Percentiles rank a stretch among this genome's conserved stretches.
Conservation (phyloP, 2,329 filamentous ascomycete species). For the Diaporthe sp. region DNA sequence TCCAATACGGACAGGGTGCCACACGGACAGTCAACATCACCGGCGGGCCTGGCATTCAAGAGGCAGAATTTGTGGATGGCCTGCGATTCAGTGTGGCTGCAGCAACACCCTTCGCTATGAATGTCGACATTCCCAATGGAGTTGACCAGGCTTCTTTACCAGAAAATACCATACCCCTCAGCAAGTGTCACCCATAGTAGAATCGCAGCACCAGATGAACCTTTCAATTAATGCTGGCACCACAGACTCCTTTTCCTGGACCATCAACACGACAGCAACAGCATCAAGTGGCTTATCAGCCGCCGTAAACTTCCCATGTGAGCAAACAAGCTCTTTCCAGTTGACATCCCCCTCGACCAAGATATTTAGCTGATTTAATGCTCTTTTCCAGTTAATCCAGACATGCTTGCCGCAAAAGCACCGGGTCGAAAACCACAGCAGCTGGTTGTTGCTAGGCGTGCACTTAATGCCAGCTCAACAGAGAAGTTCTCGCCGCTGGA, state of each 20-base stretch:
- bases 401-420: constrained; percentile 17
- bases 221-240: background rate
- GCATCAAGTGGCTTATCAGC: background rate
- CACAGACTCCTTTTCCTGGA: constrained; percentile 11
- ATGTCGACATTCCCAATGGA: constrained; percentile 15
- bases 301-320: background rate
- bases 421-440: background rate
- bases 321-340: background rate
- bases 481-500: constrained; percentile 15
- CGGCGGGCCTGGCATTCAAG: constrained; percentile 1
- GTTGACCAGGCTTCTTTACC: background rate
- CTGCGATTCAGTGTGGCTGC: constrained; percentile 14
- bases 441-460: background rate
- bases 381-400: background rate
- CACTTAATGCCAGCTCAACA: background rate
- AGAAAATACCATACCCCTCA: background rate
- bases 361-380: background rate
- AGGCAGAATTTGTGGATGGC: constrained; percentile 24
- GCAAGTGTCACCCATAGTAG: background rate
- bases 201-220: background rate
- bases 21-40: constrained; percentile 46
- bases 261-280: background rate
- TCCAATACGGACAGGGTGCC: constrained; percentile 52
- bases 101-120: background rate
- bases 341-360: too few relatives aligned